Percentiles rank a stretch among this genome's conserved stretches.
Evolutionary conservation across 495 filamentous ascomycete genomes (phyloP).

Genomic region (Neurospora sp.): DNA sequence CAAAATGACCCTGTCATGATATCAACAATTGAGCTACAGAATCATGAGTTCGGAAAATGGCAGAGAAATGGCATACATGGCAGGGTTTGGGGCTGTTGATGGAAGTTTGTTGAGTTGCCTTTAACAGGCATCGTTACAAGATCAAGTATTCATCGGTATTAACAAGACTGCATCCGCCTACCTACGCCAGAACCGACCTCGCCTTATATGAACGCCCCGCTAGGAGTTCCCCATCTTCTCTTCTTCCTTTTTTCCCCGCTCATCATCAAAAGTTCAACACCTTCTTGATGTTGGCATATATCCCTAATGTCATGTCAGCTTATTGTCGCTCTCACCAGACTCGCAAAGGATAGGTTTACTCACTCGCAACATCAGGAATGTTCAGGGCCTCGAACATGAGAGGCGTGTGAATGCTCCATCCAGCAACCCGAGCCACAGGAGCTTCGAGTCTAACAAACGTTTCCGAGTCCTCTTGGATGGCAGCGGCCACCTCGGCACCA

Average conservation of each 20-base stretch:
- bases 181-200: not conserved
- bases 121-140: not conserved
- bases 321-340: not conserved
- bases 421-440: slow-evolving; percentile 83
- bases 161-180: not conserved
- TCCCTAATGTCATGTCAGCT: slow-evolving; percentile 17
- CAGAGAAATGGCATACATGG: not conserved
- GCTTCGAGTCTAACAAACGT: slow-evolving; percentile 85
- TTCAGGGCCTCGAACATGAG: slow-evolving; percentile 80
- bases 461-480: slow-evolving; percentile 70
- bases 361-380: slow-evolving; percentile 82
- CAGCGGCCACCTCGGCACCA: slow-evolving; percentile 86
- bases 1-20: not conserved
- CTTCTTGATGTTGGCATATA: slow-evolving; percentile 46
- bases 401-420: slow-evolving; percentile 83
- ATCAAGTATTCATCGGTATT: not conserved
- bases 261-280: slow-evolving; percentile 29
- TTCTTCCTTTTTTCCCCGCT: not conserved
- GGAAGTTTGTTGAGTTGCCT: not conserved
- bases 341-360: slow-evolving; percentile 30
- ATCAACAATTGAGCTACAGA: not conserved
- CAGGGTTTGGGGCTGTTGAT: not conserved
- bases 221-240: not conserved
- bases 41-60: not conserved
- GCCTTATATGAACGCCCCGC: not conserved